Evolutionary conservation across 106 monocot species (phyloP).

Genomic region (Agapanthus africanus): DNA sequence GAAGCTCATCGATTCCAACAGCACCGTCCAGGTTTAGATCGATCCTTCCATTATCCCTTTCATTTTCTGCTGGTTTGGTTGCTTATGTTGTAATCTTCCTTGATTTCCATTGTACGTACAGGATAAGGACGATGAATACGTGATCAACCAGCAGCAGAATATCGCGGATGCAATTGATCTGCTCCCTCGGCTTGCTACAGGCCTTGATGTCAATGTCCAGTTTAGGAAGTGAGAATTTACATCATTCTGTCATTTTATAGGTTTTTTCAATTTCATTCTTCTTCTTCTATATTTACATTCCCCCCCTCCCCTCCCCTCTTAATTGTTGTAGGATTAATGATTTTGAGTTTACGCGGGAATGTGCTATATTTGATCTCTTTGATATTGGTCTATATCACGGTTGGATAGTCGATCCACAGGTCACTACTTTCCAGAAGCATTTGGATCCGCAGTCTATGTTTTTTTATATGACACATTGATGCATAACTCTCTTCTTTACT

Average conservation of each 20-base stretch:
- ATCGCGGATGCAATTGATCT: constrained; percentile 89
- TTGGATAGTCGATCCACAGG: constrained; percentile 98
- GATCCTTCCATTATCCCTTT: not conserved
- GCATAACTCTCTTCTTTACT: too few species aligned
- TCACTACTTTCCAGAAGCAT: too few species aligned
- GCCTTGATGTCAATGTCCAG: constrained; percentile 88
- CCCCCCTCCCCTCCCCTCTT: too few species aligned
- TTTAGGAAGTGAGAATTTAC: constrained; percentile 95
- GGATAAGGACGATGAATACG: constrained; percentile 72
- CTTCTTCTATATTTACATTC: too few species aligned
- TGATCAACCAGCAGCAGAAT: constrained; percentile 80
- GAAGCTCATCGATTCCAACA: constrained; percentile 75
- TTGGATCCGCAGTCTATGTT: not conserved
- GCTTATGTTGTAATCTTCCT: not conserved
- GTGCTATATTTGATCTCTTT: constrained; percentile 95
- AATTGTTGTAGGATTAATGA: constrained; percentile 74
- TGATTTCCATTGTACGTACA: constrained; percentile 1
- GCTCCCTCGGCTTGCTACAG: constrained; percentile 76
- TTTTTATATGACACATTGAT: too few species aligned
- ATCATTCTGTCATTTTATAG: too few species aligned
- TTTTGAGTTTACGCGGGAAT: constrained; percentile 88
- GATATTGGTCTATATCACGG: constrained; percentile 94
- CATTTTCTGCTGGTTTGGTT: not conserved
- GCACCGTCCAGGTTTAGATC: constrained; percentile 49
- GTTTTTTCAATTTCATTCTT: too few species aligned